Evolutionary conservation across 2,329 filamentous ascomycete species (phyloP).

Genomic region (Aureobasidium mangrovei): DNA sequence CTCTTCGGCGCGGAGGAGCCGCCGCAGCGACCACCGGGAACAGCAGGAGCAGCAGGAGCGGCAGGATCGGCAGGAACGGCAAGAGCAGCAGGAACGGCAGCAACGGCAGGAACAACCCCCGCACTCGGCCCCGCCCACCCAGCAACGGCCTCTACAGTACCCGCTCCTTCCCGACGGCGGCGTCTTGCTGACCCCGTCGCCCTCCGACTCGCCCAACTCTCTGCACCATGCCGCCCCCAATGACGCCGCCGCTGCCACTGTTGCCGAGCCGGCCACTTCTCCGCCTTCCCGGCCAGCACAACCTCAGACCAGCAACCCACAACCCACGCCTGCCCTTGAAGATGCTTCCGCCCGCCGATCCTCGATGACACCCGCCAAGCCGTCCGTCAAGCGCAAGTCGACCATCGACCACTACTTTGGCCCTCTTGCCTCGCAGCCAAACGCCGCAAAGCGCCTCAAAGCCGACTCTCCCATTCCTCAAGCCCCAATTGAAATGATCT

Average conservation of each 20-base stretch:
- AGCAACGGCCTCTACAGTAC: too few species aligned
- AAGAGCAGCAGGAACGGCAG: too few species aligned
- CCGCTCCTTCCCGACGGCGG: neutral
- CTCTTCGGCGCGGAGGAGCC: too few species aligned
- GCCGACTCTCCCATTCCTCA: neutral
- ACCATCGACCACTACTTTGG: neutral
- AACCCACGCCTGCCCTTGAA: neutral
- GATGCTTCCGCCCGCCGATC: neutral
- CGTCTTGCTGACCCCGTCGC: conserved; percentile 4
- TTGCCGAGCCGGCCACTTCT: neutral
- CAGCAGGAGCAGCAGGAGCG: neutral
- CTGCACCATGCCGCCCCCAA: too few species aligned
- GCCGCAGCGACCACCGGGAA: neutral
- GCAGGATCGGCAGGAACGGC: neutral
- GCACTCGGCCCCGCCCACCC: too few species aligned
- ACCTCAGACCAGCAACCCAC: neutral
- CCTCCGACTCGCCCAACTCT: neutral
- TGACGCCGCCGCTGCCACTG: too few species aligned
- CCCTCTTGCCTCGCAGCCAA: too few species aligned
- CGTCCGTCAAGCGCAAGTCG: neutral
- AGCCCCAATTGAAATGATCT: neutral
- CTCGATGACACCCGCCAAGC: neutral
- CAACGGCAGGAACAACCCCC: too few species aligned
- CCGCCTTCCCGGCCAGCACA: neutral
- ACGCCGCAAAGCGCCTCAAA: neutral